Evolutionary conservation across 257 asterid genomes (phyloP), one percentile per base, ranked within the genome.

Genomic region (Thymus quinquecostatus): DNA sequence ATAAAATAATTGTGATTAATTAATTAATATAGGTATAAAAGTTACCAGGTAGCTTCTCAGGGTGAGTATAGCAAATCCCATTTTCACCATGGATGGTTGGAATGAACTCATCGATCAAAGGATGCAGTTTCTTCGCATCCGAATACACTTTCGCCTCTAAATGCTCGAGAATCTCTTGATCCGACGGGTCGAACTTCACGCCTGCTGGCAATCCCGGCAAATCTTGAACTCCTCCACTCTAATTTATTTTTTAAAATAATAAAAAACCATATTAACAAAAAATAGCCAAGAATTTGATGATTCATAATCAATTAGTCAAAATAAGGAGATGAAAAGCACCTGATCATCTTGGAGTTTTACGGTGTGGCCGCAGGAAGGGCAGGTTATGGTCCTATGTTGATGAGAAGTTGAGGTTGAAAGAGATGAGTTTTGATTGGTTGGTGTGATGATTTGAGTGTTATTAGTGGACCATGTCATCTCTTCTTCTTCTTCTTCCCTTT

Each of bases 21-120:
- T 21, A 21, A 21, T 21, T 21, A 21, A 21, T 21, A 21, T 21
- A 21, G 21, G 21, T 21, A 21, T 21, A 21, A 21, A 21, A 21
- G 21, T 21, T 68, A 84, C 92, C 89, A 60, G 92, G 92, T 72
- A 87, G 49, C 66, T 79, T 84, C 75, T 87, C 83, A 0, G 92
- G 92, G 75, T 87, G 92, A 67, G 92, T 84, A 57, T 84, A 87
- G 73, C 92, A 86, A 69, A 86, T 86, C 11, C 92, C 92, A 78
- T 86, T 82, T 67, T 80, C 83, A 29, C 89, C 92, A 2, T 84
- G 78, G 51, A 87, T 82, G 3, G 85, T 82, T 1, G 92, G 88
- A 63, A 87, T 87, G 43, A 87, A 87, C 33, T 84, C 84, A 68
- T 82, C 85, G 28, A 87, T 87, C n/a, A 87, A 57, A 29, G 92